Percentiles rank a stretch among this genome's conserved stretches.
These are phyloP conservation scores for Trichoderma hamatum DNA, from an alignment of 2,329 filamentous ascomycete genomes.

Conservation along the genomic window DNA sequence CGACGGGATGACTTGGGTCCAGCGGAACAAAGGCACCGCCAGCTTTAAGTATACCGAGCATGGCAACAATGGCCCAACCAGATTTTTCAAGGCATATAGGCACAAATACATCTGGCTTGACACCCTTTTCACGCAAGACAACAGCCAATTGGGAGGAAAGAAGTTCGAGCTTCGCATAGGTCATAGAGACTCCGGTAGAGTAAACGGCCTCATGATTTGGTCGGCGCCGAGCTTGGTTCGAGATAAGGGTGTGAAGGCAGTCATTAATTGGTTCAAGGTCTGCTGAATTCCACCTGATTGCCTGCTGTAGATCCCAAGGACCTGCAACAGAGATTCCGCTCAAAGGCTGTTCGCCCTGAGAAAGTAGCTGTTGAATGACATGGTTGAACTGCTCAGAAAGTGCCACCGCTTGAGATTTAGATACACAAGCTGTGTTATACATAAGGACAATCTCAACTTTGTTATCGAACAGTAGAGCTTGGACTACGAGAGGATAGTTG, in stretches of 20 bases:
- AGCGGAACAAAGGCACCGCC: conserved; percentile 32
- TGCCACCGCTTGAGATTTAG: not conserved
- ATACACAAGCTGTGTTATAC: not conserved
- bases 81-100: conserved; percentile 42
- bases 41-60: conserved; percentile 40
- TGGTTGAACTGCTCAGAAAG: conserved; percentile 9
- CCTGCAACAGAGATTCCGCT: conserved; percentile 9
- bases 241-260: conserved; percentile 16
- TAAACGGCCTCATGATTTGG: conserved; percentile 25
- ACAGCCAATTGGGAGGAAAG: conserved; percentile 25
- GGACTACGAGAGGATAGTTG: conserved; percentile 15
- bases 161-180: conserved; percentile 30
- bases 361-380: conserved; percentile 8
- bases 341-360: not conserved
- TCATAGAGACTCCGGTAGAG: conserved; percentile 12
- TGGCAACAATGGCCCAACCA: conserved; percentile 36
- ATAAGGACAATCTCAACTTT: conserved; percentile 18
- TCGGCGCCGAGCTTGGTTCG: not conserved
- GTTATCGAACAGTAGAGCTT: not conserved
- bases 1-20: conserved; percentile 20
- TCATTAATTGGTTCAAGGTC: not conserved
- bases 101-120: conserved; percentile 34
- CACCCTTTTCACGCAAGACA: conserved; percentile 27
- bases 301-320: conserved; percentile 11
- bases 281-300: not conserved